Conservation (phyloP, 192 early-diverging fungal species). For the Entomortierella beljakovae region DNA sequence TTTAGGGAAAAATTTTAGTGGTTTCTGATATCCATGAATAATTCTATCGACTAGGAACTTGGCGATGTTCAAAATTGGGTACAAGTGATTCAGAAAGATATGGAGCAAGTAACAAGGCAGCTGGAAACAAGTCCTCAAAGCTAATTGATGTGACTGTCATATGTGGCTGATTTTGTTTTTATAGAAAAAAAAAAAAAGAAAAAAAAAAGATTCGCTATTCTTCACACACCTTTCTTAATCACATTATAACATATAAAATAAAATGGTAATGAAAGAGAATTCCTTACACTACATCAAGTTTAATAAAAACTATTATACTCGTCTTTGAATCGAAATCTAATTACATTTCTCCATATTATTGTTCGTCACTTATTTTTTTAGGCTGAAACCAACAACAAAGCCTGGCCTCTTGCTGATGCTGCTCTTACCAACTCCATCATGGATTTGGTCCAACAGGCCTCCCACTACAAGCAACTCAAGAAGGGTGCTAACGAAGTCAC, state of each 20-base stretch:
- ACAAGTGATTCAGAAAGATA: conserved; percentile 83
- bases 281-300: too few species aligned
- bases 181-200: neutral
- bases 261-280: conserved; percentile 9
- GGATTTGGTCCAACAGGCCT: conserved; percentile 98
- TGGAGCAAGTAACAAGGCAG: conserved; percentile 76
- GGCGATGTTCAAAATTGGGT: conserved; percentile 93
- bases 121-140: conserved; percentile 59
- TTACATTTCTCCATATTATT: neutral
- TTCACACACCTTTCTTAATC: neutral
- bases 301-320: too few species aligned
- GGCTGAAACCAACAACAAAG: conserved; percentile 72
- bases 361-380: conserved; percentile 3
- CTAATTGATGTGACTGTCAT: neutral
- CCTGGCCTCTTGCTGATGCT: conserved; percentile 94
- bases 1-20: neutral
- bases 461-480: conserved; percentile 99
- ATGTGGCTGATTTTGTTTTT: neutral
- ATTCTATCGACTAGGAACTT: conserved; percentile 69
- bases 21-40: neutral
- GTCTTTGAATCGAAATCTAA: neutral
- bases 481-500: conserved; percentile 99
- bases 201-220: neutral
- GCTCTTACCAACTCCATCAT: conserved; percentile 91
- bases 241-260: conserved; percentile 6